Evolutionary conservation across 1,284 basidiomycete genomes (phyloP).

Genomic region (Boletus sp.): DNA sequence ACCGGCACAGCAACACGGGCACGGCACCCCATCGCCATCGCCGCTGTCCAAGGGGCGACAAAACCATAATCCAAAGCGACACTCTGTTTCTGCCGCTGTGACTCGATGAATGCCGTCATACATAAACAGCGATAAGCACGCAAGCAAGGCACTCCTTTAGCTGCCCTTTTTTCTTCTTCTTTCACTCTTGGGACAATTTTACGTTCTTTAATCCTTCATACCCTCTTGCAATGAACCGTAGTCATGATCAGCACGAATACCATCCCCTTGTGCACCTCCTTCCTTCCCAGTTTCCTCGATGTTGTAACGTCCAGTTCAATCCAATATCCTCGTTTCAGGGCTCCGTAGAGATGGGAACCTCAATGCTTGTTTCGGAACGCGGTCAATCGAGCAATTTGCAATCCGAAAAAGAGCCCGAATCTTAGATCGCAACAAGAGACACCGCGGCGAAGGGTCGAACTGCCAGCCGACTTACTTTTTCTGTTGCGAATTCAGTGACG

Average conservation of each 20-base stretch:
- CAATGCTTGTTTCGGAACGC: constrained; percentile 16
- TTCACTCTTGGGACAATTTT: constrained; percentile 13
- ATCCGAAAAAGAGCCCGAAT: constrained; percentile 19
- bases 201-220: constrained; percentile 17
- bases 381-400: constrained; percentile 19
- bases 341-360: constrained; percentile 12
- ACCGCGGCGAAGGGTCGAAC: constrained; percentile 29
- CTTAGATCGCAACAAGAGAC: constrained; percentile 21
- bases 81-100: constrained; percentile 23
- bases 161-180: constrained; percentile 4
- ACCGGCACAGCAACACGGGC: constrained; percentile 33
- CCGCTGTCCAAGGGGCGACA: constrained; percentile 30
- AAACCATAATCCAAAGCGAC: constrained; percentile 29
- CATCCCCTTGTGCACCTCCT: constrained; percentile 8
- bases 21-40: constrained; percentile 23
- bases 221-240: constrained; percentile 22
- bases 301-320: constrained; percentile 25
- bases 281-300: constrained; percentile 5
- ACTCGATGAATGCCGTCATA: constrained; percentile 25
- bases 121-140: constrained; percentile 12
- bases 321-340: constrained; percentile 7
- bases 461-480: constrained; percentile 6
- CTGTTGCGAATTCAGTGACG: constrained; percentile 14
- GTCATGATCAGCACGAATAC: constrained; percentile 17
- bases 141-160: constrained; percentile 5